Percentiles rank a stretch among this genome's conserved stretches.
Conservation (phyloP, 2,329 filamentous ascomycete species). For the Cladosporium sp. region DNA sequence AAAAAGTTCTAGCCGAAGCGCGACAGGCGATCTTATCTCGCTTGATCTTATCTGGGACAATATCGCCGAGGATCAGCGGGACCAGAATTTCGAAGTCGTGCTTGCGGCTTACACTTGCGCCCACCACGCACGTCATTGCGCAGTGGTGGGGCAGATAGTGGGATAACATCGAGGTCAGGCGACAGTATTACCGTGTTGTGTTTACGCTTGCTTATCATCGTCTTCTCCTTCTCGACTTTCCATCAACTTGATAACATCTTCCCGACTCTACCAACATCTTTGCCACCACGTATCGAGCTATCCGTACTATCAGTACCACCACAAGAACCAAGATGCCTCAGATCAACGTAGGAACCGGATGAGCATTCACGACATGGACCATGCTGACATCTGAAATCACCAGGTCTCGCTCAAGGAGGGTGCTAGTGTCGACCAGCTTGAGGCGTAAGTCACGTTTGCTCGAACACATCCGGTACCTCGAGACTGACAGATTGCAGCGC, state of each 20-base stretch:
- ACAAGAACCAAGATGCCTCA: constrained; percentile 20
- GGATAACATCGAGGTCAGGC: constrained; percentile 10
- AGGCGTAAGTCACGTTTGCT: constrained; percentile 49
- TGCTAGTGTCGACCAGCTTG: constrained; percentile 62
- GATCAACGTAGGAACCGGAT: constrained; percentile 26
- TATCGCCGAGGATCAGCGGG: constrained; percentile 7
- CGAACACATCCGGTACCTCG: background rate
- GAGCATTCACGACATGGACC: background rate
- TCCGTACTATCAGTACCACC: background rate
- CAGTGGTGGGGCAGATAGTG: constrained; percentile 9
- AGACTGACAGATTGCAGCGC: constrained; percentile 48
- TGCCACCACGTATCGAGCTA: constrained; percentile 6
- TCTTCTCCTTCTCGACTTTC: background rate
- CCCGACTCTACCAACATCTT: background rate
- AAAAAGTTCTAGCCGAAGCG: too few relatives aligned
- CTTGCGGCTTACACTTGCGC: background rate
- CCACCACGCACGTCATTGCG: constrained; percentile 2
- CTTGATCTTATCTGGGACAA: background rate
- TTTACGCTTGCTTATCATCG: constrained; percentile 5
- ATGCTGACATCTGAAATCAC: constrained; percentile 16
- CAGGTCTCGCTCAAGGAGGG: constrained; percentile 78
- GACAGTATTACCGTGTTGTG: background rate
- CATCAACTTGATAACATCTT: background rate
- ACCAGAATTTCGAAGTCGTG: background rate
- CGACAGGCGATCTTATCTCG: too few relatives aligned